Evolutionary conservation across 768 basidiomycete genomes (phyloP), one percentile per base, ranked within the genome.

Genomic region (Asterophora lycoperdoides): DNA sequence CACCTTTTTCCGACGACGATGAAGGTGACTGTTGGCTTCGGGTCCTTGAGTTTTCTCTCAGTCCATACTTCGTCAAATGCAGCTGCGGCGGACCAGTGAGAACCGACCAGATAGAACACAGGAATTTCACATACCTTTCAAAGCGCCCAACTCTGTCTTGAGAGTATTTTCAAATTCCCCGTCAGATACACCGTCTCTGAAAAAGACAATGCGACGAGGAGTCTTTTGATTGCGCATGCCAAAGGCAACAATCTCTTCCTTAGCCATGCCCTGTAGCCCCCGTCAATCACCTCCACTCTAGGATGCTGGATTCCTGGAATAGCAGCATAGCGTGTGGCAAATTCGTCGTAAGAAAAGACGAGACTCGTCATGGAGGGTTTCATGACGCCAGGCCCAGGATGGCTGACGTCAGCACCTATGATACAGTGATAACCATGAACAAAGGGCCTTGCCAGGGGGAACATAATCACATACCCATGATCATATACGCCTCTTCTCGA

Each of bases 391-490:
- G 84, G 78, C 0, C 75, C 74, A 0, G 86, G 81, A 52, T 89
- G 86, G 6, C 78, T 73, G 0, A 87, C 75, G 57, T 80, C 81
- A 8, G 78, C 77, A n/a, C 81, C 79, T 79, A 42, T 26, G 23
- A 6, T 23, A 13, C 14, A 18, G n/a, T 17, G 13, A 28, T 32
- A 9, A 9, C 13, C 9, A 32, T 32, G 2, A 32, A 13, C 30
- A 23, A 23, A 23, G 23, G 23, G 6, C 23, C 23, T 23, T 6
- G 23, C 23, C 10, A 20, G 48, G 14, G 48, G 14, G 8, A 13
- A 10, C 13, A 32, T 32, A 32, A 9, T 32, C 35, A 43, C 60
- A 45, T 40, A 69, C 72, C 74, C 49, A 73, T 65, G 14, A 76
- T 60, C 55, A 77, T 74, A 29, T 67, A 78, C 0, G 69, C 64